Evolutionary conservation across 306 rosid species (phyloP).

Genomic region (Malus orientalis): DNA sequence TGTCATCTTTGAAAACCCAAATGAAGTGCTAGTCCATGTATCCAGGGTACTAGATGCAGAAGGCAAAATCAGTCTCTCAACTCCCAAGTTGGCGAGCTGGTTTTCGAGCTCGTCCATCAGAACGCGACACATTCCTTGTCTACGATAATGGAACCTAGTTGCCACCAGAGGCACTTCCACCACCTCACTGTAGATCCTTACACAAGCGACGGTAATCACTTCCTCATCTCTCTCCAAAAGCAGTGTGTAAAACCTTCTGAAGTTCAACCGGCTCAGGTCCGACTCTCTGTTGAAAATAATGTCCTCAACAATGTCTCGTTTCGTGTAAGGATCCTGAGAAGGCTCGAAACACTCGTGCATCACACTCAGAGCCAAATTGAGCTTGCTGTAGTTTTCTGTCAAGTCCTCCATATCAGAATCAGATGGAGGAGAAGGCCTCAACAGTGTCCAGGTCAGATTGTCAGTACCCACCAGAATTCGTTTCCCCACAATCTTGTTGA

Average conservation of each 20-base stretch:
- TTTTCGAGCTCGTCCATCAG: slow-evolving; percentile 55
- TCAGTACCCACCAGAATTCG: slow-evolving; percentile 18
- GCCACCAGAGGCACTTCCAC: slow-evolving; percentile 67
- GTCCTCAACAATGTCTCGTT: slow-evolving; percentile 30
- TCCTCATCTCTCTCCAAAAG: slow-evolving; percentile 38
- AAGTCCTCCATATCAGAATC: background rate
- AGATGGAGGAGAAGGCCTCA: slow-evolving; percentile 9
- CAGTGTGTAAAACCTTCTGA: slow-evolving; percentile 46
- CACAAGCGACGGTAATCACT: slow-evolving; percentile 31
- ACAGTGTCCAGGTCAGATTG: slow-evolving; percentile 48
- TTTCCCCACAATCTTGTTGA: slow-evolving; percentile 39
- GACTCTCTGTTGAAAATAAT: slow-evolving; percentile 42
- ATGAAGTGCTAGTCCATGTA: slow-evolving; percentile 46
- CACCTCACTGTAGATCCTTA: slow-evolving; percentile 42
- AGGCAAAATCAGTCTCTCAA: slow-evolving; percentile 48
- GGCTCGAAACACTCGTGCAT: slow-evolving; percentile 57
- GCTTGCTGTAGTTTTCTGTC: slow-evolving; percentile 23
- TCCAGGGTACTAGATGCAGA: slow-evolving; percentile 24
- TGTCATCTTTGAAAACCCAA: slow-evolving; percentile 42
- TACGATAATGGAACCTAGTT: slow-evolving; percentile 33
- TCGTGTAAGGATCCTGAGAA: slow-evolving; percentile 6
- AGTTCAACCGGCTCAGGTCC: slow-evolving; percentile 28
- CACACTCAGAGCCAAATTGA: slow-evolving; percentile 32
- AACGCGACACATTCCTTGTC: slow-evolving; percentile 48
- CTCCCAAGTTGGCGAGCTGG: slow-evolving; percentile 35